phyloP scores from a whole-genome alignment of 2,329 filamentous ascomycete species.

The Ophiostoma ulmi region DNA sequence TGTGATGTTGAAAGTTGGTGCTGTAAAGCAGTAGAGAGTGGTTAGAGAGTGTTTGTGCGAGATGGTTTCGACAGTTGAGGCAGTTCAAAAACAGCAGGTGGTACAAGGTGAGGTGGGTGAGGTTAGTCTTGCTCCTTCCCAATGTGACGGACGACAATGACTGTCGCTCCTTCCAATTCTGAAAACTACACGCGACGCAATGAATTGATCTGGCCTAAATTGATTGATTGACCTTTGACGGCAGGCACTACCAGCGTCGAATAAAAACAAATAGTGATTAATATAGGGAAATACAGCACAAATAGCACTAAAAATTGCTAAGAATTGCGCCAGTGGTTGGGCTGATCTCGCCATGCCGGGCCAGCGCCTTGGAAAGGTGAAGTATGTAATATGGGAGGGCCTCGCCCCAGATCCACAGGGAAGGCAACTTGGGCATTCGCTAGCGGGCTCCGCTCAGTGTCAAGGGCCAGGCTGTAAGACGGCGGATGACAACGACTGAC shows the following conservation, averaged over 20 bases:
- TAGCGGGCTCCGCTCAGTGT: slow-evolving; percentile 10
- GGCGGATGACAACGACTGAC: not conserved
- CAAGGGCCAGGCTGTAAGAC: not conserved
- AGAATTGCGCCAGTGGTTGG: slow-evolving; percentile 20
- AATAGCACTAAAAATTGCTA: slow-evolving; percentile 8
- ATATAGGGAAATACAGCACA: not conserved
- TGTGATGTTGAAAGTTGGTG: not conserved
- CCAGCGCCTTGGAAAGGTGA: slow-evolving; percentile 6
- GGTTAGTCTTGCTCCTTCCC: not conserved
- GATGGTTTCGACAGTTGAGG: not conserved
- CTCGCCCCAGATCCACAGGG: slow-evolving; percentile 10
- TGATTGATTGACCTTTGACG: not conserved
- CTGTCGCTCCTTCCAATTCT: not conserved
- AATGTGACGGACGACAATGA: not conserved
- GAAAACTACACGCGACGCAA: not conserved
- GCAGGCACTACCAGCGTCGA: slow-evolving; percentile 5
- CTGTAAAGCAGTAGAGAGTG: not conserved
- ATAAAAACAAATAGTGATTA: not conserved
- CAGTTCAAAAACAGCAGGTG: not conserved
- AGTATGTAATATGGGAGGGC: not conserved
- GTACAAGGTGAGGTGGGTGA: not conserved
- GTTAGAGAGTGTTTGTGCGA: not conserved
- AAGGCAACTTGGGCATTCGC: not conserved
- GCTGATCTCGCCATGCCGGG: slow-evolving; percentile 22
- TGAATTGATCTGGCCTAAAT: not conserved